Conservation (phyloP, 2,329 filamentous ascomycete genomes). For the Claviceps paspali region DNA sequence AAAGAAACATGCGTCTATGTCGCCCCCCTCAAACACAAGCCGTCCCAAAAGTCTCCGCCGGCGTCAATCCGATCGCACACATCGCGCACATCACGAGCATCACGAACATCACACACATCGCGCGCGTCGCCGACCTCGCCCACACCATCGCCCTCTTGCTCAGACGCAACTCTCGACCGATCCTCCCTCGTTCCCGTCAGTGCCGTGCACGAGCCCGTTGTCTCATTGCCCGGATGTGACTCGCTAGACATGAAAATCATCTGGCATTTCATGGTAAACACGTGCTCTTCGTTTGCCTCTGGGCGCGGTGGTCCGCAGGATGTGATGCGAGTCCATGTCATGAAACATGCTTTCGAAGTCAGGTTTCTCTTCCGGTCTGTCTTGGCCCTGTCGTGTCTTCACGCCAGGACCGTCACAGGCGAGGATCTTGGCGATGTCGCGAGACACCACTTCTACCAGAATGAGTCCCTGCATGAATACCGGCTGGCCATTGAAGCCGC, state of each 20-base stretch:
- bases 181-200: conserved; percentile 4
- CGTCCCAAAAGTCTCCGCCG: background rate
- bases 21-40: conserved; percentile 8
- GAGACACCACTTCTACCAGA: conserved; percentile 29
- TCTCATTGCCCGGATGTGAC: conserved; percentile 8
- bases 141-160: background rate
- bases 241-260: conserved; percentile 36
- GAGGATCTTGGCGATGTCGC: conserved; percentile 13
- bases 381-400: conserved; percentile 34
- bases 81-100: background rate
- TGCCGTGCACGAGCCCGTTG: conserved; percentile 8
- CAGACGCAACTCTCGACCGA: background rate
- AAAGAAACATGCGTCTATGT: conserved; percentile 33
- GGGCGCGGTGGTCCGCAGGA: conserved; percentile 19
- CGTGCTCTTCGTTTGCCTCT: conserved; percentile 30
- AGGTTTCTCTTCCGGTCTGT: conserved; percentile 40
- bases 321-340: conserved; percentile 30
- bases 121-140: background rate
- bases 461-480: conserved; percentile 34
- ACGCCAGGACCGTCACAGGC: conserved; percentile 11
- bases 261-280: conserved; percentile 37
- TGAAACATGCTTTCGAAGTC: conserved; percentile 34
- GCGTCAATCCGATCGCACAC: background rate
- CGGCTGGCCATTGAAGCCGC: conserved; percentile 33
- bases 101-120: background rate